These are phyloP conservation scores for Dothidotthia symphoricarpi DNA, from an alignment of 2,329 filamentous ascomycete genomes.

Conservation along the genomic window DNA sequence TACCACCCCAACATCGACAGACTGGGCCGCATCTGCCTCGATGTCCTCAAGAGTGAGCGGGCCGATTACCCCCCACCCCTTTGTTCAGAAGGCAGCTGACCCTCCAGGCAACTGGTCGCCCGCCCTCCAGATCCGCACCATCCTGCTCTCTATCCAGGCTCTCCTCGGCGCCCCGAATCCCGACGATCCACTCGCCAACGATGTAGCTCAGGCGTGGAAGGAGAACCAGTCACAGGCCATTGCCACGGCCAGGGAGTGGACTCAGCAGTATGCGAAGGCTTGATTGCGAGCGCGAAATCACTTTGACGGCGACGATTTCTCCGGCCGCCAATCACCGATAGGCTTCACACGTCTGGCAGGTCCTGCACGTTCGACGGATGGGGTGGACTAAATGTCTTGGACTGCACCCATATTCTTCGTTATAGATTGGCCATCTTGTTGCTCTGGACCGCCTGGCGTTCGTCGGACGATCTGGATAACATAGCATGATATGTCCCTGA, in stretches of 20 bases:
- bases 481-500: slow-evolving; percentile 14
- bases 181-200: slow-evolving; percentile 95
- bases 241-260: slow-evolving; percentile 90
- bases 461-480: slow-evolving; percentile 19
- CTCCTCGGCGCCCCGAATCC: slow-evolving; percentile 94
- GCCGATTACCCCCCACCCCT: too few species aligned
- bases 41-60: slow-evolving; percentile 84
- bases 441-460: slow-evolving; percentile 19
- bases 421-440: slow-evolving; percentile 15
- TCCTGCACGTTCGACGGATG: not conserved
- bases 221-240: slow-evolving; percentile 92
- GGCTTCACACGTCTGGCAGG: not conserved
- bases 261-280: slow-evolving; percentile 67
- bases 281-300: slow-evolving; percentile 7
- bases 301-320: not conserved
- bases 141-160: slow-evolving; percentile 97
- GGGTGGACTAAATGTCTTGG: slow-evolving; percentile 2
- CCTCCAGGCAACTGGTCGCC: slow-evolving; percentile 92
- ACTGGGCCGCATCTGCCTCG: slow-evolving; percentile 92
- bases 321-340: not conserved
- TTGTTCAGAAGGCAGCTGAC: slow-evolving; percentile 2
- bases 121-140: slow-evolving; percentile 94
- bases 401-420: slow-evolving; percentile 2
- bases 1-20: slow-evolving; percentile 99
- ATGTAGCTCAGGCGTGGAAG: slow-evolving; percentile 98